Evolutionary conservation across 106 monocot species (phyloP), one percentile per base, ranked within the genome.

Genomic region (Dactylorhiza incarnata): DNA sequence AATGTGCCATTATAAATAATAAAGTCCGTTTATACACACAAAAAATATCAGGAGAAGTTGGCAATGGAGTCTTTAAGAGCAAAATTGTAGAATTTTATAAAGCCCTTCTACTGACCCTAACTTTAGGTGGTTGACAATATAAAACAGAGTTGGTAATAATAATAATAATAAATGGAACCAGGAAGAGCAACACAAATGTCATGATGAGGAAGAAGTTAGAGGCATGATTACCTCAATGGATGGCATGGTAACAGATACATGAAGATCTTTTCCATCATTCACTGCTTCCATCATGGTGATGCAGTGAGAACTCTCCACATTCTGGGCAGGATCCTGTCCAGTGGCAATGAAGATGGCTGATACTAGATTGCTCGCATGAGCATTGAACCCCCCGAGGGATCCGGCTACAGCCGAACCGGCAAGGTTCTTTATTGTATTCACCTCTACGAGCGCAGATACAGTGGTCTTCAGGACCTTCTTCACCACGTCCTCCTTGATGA

Each of bases 261-360:
- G 92, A 37, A 96, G 88, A 78, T 96, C 95, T 82, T 76, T 93
- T 5, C 93, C 92, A 70, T 85, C 92, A 83, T 96, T 96, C 7
- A 83, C 68, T 24, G 95, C 88, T 78, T 95, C 95, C 83, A 95
- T 69, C 95, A 95, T 92, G 49, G 95, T 95, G 49, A 96, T 90
- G 80, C 95, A 96, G 70, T 96, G 92, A 17, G 95, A 96, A 58
- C 95, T 96, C 87, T 96, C 95, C 22, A 96, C 84, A 79, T 95
- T 95, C 78, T 95, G 95, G 22, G 95, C 95, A 19, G 95, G 95
- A 76, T 95, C 95, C 81, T 95, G 95, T 4, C 95, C 95, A 4
- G 95, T 96, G 48, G 95, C 93, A 59, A 91, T 91, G 79, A 82
- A 94, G 24, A 91, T 61, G 9, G 94, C 91, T 25, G 87, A 79